Percentiles rank a stretch among this genome's conserved stretches.
Evolutionary conservation across 2,329 filamentous ascomycete species (phyloP).

Genomic region (Colletotrichum liriopes): DNA sequence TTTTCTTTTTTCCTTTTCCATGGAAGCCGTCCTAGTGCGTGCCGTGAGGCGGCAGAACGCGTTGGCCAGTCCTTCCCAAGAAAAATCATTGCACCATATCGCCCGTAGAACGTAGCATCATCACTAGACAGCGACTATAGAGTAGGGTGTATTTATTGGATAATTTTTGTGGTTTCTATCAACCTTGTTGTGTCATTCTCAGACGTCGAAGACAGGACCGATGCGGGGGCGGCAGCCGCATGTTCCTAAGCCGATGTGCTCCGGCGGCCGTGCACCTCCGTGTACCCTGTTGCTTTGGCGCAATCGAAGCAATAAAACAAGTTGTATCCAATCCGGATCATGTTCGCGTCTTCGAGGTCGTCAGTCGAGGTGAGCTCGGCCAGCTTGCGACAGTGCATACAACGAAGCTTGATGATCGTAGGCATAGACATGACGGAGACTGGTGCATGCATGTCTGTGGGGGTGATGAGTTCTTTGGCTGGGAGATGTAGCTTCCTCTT

Average conservation of each 20-base stretch:
- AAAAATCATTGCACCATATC: no score
- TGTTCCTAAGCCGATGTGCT: background rate
- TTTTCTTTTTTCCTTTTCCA: no score
- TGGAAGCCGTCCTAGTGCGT: no score
- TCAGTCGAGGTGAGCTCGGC: slow-evolving; percentile 2
- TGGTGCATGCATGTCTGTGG: slow-evolving; percentile 1
- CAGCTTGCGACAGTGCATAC: background rate
- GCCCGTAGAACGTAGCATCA: no score
- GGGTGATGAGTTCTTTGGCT: background rate
- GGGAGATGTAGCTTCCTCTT: background rate
- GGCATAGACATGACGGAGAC: background rate
- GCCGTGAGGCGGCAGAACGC: no score
- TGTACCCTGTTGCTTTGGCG: background rate
- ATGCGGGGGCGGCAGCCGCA: background rate
- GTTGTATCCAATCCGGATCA: background rate
- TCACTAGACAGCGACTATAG: no score
- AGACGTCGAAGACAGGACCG: background rate
- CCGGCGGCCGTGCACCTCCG: background rate
- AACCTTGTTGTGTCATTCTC: background rate
- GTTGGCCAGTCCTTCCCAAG: no score
- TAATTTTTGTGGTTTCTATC: no score
- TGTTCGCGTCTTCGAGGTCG: slow-evolving; percentile 10
- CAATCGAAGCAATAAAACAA: background rate
- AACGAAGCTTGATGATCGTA: background rate
- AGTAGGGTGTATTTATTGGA: no score